phyloP scores from a whole-genome alignment of 352 stramenopile species.

The Plasmopara muralis region DNA sequence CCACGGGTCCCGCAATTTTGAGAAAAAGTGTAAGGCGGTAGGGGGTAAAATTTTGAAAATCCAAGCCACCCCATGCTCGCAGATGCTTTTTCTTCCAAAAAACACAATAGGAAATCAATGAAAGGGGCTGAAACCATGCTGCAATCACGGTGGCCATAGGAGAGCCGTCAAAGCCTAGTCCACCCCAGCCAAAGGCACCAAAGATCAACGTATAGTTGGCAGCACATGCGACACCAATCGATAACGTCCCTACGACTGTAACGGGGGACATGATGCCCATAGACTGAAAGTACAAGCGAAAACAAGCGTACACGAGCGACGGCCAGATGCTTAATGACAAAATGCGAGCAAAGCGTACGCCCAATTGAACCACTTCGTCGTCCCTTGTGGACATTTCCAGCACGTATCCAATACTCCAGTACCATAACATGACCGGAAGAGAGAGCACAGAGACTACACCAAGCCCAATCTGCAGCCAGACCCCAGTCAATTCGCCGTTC shows the following conservation, averaged over 20 bases:
- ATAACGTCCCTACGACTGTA: slow-evolving; percentile 58
- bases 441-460: slow-evolving; percentile 37
- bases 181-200: slow-evolving; percentile 40
- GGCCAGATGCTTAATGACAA: slow-evolving; percentile 74
- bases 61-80: slow-evolving; percentile 65
- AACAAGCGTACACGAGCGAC: slow-evolving; percentile 66
- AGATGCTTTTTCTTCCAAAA: slow-evolving; percentile 67
- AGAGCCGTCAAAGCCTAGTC: slow-evolving; percentile 72
- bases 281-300: slow-evolving; percentile 78
- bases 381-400: slow-evolving; percentile 64
- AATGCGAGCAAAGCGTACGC: slow-evolving; percentile 67
- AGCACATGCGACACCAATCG: slow-evolving; percentile 49
- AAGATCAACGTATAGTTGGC: slow-evolving; percentile 70
- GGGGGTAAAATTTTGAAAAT: slow-evolving; percentile 44
- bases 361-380: slow-evolving; percentile 53
- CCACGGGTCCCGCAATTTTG: slow-evolving; percentile 54
- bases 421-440: slow-evolving; percentile 58
- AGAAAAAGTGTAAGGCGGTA: slow-evolving; percentile 62
- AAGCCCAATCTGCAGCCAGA: slow-evolving; percentile 73
- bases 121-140: slow-evolving; percentile 72
- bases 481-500: slow-evolving; percentile 54
- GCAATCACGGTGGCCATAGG: slow-evolving; percentile 69
- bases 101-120: slow-evolving; percentile 70
- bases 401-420: slow-evolving; percentile 47
- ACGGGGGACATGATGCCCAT: slow-evolving; percentile 76